Conservation (phyloP, 1,284 basidiomycete genomes). For the Malassezia equina region DNA sequence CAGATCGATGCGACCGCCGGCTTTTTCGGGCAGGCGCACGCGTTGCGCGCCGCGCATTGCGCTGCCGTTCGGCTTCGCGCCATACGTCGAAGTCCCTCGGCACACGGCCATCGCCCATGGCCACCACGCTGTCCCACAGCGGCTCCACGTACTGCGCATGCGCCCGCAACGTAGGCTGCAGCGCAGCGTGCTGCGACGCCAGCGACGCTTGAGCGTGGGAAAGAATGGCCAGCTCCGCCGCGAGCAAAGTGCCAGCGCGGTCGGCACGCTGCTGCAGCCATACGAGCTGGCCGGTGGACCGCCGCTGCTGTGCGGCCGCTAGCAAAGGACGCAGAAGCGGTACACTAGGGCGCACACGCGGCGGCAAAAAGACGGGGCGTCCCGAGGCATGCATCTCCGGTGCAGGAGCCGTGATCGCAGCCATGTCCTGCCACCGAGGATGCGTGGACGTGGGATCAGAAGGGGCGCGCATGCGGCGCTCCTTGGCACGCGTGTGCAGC, state of each 20-base stretch:
- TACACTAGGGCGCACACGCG: slow-evolving; percentile 22
- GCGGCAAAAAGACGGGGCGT: slow-evolving; percentile 25
- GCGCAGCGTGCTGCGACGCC: neutral
- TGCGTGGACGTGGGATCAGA: no score
- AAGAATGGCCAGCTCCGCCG: slow-evolving; percentile 4
- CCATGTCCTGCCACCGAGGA: neutral
- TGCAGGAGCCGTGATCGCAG: neutral
- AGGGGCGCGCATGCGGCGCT: neutral
- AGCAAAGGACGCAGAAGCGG: slow-evolving; percentile 22
- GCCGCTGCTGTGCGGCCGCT: slow-evolving; percentile 16
- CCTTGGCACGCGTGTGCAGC: slow-evolving; percentile 17
- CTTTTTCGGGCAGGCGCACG: neutral
- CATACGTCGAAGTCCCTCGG: neutral
- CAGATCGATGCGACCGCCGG: neutral
- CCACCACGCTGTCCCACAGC: neutral
- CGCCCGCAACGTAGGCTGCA: slow-evolving; percentile 5
- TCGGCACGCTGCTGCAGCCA: slow-evolving; percentile 5
- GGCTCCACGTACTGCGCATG: slow-evolving; percentile 3
- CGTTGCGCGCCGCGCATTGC: slow-evolving; percentile 1
- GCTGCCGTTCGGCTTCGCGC: neutral
- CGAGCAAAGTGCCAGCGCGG: neutral
- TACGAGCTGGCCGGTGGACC: neutral
- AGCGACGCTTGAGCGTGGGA: neutral
- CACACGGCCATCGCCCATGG: slow-evolving; percentile 7
- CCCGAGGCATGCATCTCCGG: no score